Evolutionary conservation across 257 asterid species (phyloP), one percentile per base, ranked within the genome.

Genomic region (Verbena officinalis): DNA sequence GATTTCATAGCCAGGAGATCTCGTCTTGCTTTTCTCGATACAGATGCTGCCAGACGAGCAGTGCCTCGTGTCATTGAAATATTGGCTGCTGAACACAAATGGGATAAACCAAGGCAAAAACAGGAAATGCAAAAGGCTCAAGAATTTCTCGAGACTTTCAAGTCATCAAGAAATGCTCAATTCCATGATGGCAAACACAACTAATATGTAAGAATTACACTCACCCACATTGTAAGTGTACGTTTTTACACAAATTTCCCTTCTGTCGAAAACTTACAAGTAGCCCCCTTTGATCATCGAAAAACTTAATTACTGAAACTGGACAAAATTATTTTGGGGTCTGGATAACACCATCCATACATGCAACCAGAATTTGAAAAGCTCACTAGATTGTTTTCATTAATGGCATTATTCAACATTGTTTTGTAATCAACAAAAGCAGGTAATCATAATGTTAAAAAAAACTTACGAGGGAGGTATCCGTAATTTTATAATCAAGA

Each of bases 11-110:
- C 99, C 54, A 80, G 99, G 69, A 82, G 99, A 73, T 94, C 85
- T 53, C 95, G 99, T 10, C 97, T 94, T 52, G 98, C 99, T 64
- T 94, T 94, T 78, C 90, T 94, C 0, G 99, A 90, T 73, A 94
- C 99, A 1, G 96, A 86, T 79, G 97, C 99, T 69, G 99, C 98
- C 5, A 63, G 64, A 19, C 78, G 88, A 77, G 97, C 96, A 6
- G 83, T 94, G 66, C 96, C 96, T 19, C 87, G 95, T 48, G 70
- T 90, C 58, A 81, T 90, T 27, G 82, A 86, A 73, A 83, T 94
- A 68, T 81, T 94, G 78, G 86, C 95, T 24, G 86, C 79, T 1
- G 98, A 94, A 68, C 97, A 83, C 81, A 70, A 85, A 31, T 94
- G 99, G 99, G 96, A 90, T 69, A 86, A 84, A 72, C 80, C 91